Conservation (phyloP, 176 grass and related monocot species). For the Ensete glaucum region DNA sequence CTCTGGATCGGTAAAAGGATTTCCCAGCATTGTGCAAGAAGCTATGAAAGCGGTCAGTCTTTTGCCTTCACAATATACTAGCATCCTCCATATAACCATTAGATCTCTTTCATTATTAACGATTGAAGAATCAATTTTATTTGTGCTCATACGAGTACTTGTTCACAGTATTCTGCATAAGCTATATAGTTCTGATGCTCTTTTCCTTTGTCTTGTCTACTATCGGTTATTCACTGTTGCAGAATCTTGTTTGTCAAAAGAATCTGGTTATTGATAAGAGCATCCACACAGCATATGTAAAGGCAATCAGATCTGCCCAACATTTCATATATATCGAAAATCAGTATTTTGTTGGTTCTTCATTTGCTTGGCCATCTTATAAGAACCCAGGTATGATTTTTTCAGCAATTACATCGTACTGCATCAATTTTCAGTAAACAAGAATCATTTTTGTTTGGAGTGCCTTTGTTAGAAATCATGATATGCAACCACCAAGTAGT, state of each 20-base stretch:
- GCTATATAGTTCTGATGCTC: conserved; percentile 6
- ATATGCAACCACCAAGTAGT: not conserved
- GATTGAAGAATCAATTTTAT: not conserved
- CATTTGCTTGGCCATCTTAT: conserved; percentile 78
- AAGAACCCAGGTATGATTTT: conserved; percentile 55
- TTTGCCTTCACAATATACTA: not conserved
- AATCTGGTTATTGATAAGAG: conserved; percentile 89
- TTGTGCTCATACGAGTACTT: not conserved
- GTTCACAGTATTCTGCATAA: not conserved
- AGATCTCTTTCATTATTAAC: not conserved
- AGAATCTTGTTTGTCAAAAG: conserved; percentile 88
- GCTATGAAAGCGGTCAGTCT: conserved; percentile 57
- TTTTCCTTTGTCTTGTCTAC: not conserved
- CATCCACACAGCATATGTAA: conserved; percentile 94
- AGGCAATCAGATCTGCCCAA: conserved; percentile 88
- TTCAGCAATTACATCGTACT: not conserved
- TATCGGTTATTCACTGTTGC: conserved; percentile 22
- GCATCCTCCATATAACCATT: not conserved
- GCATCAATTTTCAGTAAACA: not conserved
- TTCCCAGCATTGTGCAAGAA: conserved; percentile 53
- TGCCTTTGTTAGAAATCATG: not conserved
- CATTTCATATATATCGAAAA: conserved; percentile 99
- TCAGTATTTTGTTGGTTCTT: conserved; percentile 98
- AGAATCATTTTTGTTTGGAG: not conserved
- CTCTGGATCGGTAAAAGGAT: conserved; percentile 90